Percentiles rank a stretch among this genome's conserved stretches.
Evolutionary conservation across 2,329 filamentous ascomycete genomes (phyloP).

Genomic region (Pestalotiopsis sp.): DNA sequence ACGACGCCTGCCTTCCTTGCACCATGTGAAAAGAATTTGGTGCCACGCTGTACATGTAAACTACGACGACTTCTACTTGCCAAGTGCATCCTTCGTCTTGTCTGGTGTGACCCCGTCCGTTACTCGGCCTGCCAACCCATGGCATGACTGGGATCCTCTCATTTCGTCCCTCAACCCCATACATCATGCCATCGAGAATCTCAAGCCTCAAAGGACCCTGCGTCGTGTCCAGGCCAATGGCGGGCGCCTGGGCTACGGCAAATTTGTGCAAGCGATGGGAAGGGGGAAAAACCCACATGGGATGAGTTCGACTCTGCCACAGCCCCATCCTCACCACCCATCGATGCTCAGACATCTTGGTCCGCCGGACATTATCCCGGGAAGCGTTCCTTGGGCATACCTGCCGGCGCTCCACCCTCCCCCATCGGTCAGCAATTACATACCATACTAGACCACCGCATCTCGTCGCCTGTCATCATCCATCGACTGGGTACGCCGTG

Average conservation of each 20-base stretch:
- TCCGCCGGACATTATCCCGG: conserved; percentile 4
- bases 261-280: conserved; percentile 8
- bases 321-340: conserved; percentile 11
- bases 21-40: background rate
- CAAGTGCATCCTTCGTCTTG: conserved; percentile 6
- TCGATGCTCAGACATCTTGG: background rate
- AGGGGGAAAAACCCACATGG: conserved; percentile 4
- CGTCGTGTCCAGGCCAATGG: background rate
- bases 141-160: conserved; percentile 12
- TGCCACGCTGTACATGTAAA: background rate
- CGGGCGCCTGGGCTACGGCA: background rate
- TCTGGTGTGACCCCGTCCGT: conserved; percentile 6
- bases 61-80: background rate
- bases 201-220: conserved; percentile 11
- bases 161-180: conserved; percentile 13
- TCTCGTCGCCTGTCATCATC: conserved; percentile 6
- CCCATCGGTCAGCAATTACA: conserved; percentile 11
- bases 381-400: background rate
- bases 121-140: background rate
- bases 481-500: background rate
- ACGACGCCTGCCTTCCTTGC: background rate
- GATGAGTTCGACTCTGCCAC: conserved; percentile 3
- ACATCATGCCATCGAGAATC: conserved; percentile 11
- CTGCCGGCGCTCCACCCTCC: conserved; percentile 2
- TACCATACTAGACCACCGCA: background rate